Evolutionary conservation across 202 grass and related monocot species (phyloP), one percentile per base, ranked within the genome.

Genomic region (Thinopyrum obtusiflorum): DNA sequence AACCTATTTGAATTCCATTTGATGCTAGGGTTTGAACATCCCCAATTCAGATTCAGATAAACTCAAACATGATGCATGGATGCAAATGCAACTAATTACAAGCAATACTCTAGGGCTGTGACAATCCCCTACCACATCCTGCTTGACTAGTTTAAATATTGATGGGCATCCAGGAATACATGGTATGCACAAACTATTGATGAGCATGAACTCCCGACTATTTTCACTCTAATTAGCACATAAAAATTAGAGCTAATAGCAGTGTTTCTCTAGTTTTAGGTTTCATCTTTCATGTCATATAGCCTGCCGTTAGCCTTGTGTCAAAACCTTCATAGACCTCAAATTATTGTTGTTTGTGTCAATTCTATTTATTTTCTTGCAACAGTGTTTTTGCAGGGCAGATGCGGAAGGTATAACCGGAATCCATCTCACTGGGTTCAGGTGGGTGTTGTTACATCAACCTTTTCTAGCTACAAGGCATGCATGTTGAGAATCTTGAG

Each of bases 321-420:
- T 74, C 23, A 68, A 67, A 63, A 68, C 61, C 59, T 59, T 88
- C 3, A 73, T 47, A 72, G 18, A 77, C n/a, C 17, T 67, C 74
- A 77, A 32, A 49, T 23, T 55, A 40, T 78, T 36, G 44, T 67
- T 66, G 78, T 21, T 33, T 39, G 40, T 23, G 17, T 78, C 46
- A 20, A 26, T 78, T 78, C 18, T 57, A 31, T 77, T 78, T 18
- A 15, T 1, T 70, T 53, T 13, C n/a, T 15, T 39, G 29, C 21
- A 55, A 23, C 31, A 68, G 35, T 23, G n/a, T n/a, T 39, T 85
- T 68, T 78, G 13, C 61, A 78, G 73, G 73, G 31, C 32, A 7
- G 29, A 53, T 68, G 63, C 47, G 6, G 32, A 29, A 20, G 29
- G 23, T 55, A 25, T 44, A 61, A 57, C 31, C 12, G 46, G 39